Evolutionary conservation across 257 asterid genomes (phyloP).

Genomic region (Solanum virginianum): DNA sequence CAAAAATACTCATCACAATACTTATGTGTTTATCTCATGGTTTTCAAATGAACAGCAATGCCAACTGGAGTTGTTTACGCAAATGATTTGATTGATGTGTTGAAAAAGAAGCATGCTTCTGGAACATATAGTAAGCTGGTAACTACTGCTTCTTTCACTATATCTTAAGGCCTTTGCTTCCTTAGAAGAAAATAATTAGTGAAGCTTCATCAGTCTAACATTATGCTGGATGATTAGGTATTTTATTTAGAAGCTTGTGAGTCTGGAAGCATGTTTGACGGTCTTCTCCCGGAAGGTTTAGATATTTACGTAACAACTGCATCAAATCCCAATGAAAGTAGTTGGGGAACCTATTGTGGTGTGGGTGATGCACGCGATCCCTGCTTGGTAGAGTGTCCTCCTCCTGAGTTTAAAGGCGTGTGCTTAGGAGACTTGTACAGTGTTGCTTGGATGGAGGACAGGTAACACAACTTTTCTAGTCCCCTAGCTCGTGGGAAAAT

Average conservation of each 20-base stretch:
- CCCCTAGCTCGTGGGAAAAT: not conserved
- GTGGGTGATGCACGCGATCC: not conserved
- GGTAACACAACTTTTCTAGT: constrained; percentile 16
- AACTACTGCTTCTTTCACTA: not conserved
- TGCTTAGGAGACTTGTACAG: constrained; percentile 94
- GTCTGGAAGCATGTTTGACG: constrained; percentile 88
- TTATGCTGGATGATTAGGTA: constrained; percentile 24
- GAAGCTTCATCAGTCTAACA: no score
- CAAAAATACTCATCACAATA: not conserved
- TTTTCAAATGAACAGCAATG: constrained; percentile 34
- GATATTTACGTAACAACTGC: constrained; percentile 87
- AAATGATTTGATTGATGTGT: constrained; percentile 33
- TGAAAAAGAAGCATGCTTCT: constrained; percentile 71
- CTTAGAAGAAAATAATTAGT: no score
- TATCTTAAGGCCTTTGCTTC: no score
- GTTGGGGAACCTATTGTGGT: constrained; percentile 89
- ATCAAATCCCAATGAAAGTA: constrained; percentile 75
- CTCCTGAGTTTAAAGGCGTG: constrained; percentile 14
- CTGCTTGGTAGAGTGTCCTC: constrained; percentile 39
- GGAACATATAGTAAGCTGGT: constrained; percentile 85
- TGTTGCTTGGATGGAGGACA: constrained; percentile 90
- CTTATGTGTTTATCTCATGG: not conserved
- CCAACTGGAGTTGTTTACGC: constrained; percentile 69
- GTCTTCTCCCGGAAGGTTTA: constrained; percentile 61
- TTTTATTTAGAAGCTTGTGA: constrained; percentile 93